These are phyloP conservation scores for Plectosphaerella sp. DNA, from an alignment of 2,329 filamentous ascomycete genomes.

Conservation along the genomic window DNA sequence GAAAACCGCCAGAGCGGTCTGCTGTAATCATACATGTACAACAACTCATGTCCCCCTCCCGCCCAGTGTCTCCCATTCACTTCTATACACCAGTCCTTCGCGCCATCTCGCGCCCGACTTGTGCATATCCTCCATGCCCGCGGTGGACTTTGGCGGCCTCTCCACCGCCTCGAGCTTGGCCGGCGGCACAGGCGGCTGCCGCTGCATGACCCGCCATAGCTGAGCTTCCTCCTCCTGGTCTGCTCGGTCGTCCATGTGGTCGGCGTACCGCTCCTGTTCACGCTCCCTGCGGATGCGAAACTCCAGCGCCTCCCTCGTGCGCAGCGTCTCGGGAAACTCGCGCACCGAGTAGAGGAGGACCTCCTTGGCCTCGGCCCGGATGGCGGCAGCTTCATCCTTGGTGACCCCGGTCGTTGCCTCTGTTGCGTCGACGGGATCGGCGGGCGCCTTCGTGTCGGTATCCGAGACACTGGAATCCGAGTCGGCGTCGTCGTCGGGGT, in stretches of 20 bases:
- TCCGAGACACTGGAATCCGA: neutral
- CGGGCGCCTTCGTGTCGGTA: neutral
- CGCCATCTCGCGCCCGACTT: slow-evolving; percentile 34
- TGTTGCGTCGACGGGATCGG: slow-evolving; percentile 4
- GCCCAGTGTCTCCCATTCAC: slow-evolving; percentile 35
- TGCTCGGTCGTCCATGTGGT: slow-evolving; percentile 32
- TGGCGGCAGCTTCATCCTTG: slow-evolving; percentile 17
- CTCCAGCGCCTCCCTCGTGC: slow-evolving; percentile 29
- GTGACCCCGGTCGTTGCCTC: slow-evolving; percentile 6
- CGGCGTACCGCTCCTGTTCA: slow-evolving; percentile 38
- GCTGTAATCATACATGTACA: no score
- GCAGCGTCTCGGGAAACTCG: slow-evolving; percentile 30
- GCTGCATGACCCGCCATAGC: slow-evolving; percentile 41
- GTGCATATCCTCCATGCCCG: slow-evolving; percentile 29
- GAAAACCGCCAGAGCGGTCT: no score
- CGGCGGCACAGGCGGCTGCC: slow-evolving; percentile 28
- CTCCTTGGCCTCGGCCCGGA: slow-evolving; percentile 36
- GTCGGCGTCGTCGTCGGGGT: neutral
- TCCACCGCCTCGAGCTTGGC: slow-evolving; percentile 24
- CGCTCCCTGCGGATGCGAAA: slow-evolving; percentile 35
- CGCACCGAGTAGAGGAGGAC: slow-evolving; percentile 34
- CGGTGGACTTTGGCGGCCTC: slow-evolving; percentile 18
- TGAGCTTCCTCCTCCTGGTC: slow-evolving; percentile 35
- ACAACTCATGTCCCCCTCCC: no score
- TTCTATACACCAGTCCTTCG: slow-evolving; percentile 25